These are phyloP conservation scores for Elongisporangium prolatum DNA, from an alignment of 352 stramenopile species.

Conservation along the genomic window DNA sequence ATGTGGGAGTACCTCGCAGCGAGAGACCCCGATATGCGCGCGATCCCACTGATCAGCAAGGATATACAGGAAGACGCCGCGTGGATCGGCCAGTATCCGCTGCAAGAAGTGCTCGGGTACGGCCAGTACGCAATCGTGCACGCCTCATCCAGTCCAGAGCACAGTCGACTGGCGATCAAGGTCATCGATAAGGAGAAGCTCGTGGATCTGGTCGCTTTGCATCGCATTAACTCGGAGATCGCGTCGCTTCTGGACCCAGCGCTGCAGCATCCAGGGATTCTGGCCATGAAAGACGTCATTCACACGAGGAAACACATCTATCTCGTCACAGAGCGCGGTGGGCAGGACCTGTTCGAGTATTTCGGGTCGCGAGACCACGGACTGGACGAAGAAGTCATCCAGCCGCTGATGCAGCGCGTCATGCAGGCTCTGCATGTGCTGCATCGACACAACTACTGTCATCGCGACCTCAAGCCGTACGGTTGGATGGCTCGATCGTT, in stretches of 20 bases:
- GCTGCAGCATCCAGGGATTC: conserved; percentile 58
- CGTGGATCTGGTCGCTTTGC: conserved; percentile 55
- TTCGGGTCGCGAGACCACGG: conserved; percentile 50
- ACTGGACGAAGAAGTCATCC: conserved; percentile 36
- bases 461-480: conserved; percentile 76
- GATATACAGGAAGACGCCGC: conserved; percentile 48
- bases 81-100: conserved; percentile 57
- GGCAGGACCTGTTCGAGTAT: conserved; percentile 83
- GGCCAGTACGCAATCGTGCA: conserved; percentile 84
- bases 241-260: conserved; percentile 53
- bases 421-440: conserved; percentile 48
- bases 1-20: conserved; percentile 76
- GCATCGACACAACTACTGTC: conserved; percentile 67
- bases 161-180: conserved; percentile 61
- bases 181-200: conserved; percentile 85
- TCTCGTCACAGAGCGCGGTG: conserved; percentile 75
- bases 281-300: conserved; percentile 69
- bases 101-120: conserved; percentile 72
- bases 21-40: conserved; percentile 39
- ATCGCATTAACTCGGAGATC: conserved; percentile 81
- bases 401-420: conserved; percentile 36
- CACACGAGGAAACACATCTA: conserved; percentile 79
- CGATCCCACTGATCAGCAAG: conserved; percentile 43
- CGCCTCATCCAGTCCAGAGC: conserved; percentile 19
- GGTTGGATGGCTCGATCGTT: conserved; percentile 3